Evolutionary conservation across 768 basidiomycete species (phyloP), one percentile per base, ranked within the genome.

Genomic region (Tylopilus sp.): DNA sequence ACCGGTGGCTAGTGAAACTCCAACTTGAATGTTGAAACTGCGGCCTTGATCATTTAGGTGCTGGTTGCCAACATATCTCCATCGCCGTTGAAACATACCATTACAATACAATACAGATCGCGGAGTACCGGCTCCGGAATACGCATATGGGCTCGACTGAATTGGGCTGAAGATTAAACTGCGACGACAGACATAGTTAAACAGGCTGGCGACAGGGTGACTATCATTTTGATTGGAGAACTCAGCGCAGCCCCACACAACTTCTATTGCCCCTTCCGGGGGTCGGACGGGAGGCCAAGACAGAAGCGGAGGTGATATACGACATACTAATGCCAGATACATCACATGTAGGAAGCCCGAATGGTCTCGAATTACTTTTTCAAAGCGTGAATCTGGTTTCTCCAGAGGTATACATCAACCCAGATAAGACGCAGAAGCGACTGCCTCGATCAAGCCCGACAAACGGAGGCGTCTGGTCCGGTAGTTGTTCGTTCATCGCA

Each of bases 21-120:
- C 47, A 46, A 18, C 17, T n/a, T n/a, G n/a, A n/a, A n/a, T n/a
- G n/a, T n/a, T 18, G 33, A 35, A 33, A 31, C 22, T 20, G 23
- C 18, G 42, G 40, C 31, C n/a, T 40, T 21, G 22, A 22, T 51
- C 30, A n/a, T 3, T 21, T 13, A 6, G 40, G 10, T 5, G 5
- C 15, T 11, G 23, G 44, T 52, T 25, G 11, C n/a, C 42, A 50
- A 23, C 51, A 35, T 15, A 31, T 18, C 23, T 23, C 58, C 59
- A 40, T 36, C 6, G 47, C 7, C 30, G 33, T 45, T 11, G 44
- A 40, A 49, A 23, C 33, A 18, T 23, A 45, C 23, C 57, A 57
- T 60, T 56, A 54, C 43, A 15, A n/a, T n/a, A n/a, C n/a, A 62
- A 60, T n/a, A 20, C 4, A 6, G 20, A 35, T 20, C 60, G 63